These are phyloP conservation scores for Paecilomyces niveus DNA, from an alignment of 2,329 filamentous ascomycete species.

Conservation along the genomic window DNA sequence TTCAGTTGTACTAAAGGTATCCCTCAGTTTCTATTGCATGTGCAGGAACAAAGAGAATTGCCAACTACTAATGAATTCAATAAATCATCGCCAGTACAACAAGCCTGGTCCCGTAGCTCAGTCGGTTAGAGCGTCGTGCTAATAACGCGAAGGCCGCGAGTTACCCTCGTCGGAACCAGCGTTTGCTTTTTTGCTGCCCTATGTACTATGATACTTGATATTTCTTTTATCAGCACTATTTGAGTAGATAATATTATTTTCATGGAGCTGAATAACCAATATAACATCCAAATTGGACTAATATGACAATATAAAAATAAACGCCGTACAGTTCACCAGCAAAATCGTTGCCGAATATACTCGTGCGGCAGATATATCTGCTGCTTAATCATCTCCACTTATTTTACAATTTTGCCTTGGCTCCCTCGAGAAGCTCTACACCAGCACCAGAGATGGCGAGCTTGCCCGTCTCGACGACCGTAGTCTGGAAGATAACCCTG, in stretches of 20 bases:
- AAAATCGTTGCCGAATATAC: neutral
- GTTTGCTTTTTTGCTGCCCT: neutral
- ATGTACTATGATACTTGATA: too few relatives aligned
- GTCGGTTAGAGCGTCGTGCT: neutral
- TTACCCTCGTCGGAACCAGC: neutral
- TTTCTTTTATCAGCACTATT: too few relatives aligned
- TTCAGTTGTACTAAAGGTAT: too few relatives aligned
- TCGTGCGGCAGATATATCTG: neutral
- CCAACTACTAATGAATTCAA: too few relatives aligned
- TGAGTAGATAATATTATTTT: too few relatives aligned
- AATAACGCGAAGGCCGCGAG: neutral
- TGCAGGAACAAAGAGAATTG: neutral
- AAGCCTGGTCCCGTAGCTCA: neutral
- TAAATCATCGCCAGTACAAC: neutral
- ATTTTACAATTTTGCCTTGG: constrained; percentile 45
- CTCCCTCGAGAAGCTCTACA: constrained; percentile 59
- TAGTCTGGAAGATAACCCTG: constrained; percentile 75
- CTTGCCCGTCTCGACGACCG: constrained; percentile 90
- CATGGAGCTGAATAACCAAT: neutral
- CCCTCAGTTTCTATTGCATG: neutral
- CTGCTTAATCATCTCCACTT: neutral
- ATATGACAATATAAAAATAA: neutral
- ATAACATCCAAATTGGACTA: neutral
- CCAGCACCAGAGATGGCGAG: constrained; percentile 74
- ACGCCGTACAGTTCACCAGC: neutral